Conservation (phyloP, 1,284 basidiomycete genomes). For the Bjerkandera adusta region DNA sequence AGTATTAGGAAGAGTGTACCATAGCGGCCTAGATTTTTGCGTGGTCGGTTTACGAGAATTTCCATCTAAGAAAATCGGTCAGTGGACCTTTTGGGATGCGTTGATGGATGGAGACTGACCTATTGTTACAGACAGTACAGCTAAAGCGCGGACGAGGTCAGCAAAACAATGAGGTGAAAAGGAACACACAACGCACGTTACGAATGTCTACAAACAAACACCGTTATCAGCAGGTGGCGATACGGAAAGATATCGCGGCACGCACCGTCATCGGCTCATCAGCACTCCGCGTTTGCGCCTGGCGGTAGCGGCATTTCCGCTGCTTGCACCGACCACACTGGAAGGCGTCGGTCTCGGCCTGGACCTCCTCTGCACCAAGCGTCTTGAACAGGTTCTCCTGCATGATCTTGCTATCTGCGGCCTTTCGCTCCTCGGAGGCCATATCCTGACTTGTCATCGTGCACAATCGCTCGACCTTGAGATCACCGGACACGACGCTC, state of each 20-base stretch:
- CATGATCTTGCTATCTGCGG: slow-evolving; percentile 79
- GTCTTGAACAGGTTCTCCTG: slow-evolving; percentile 92
- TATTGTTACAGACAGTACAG: slow-evolving; percentile 60
- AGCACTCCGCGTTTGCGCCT: slow-evolving; percentile 92
- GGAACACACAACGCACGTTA: slow-evolving; percentile 28
- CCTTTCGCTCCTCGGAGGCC: slow-evolving; percentile 91
- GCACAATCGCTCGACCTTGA: slow-evolving; percentile 69
- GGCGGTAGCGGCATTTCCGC: slow-evolving; percentile 90
- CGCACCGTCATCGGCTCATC: slow-evolving; percentile 96
- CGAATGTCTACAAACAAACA: slow-evolving; percentile 28
- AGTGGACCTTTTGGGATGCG: not conserved
- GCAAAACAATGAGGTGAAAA: not conserved
- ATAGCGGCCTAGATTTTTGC: not conserved
- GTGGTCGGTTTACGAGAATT: slow-evolving; percentile 51
- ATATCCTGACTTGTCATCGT: slow-evolving; percentile 92
- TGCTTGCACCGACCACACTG: slow-evolving; percentile 94
- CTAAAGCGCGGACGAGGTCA: slow-evolving; percentile 27
- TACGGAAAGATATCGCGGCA: slow-evolving; percentile 20
- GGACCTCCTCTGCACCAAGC: slow-evolving; percentile 84
- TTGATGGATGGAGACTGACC: slow-evolving; percentile 32
- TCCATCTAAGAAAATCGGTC: slow-evolving; percentile 45
- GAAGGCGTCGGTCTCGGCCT: slow-evolving; percentile 98
- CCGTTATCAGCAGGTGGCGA: slow-evolving; percentile 17
- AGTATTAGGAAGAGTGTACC: slow-evolving; percentile 1
- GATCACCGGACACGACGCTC: slow-evolving; percentile 80